Evolutionary conservation across 495 filamentous ascomycete genomes (phyloP), one percentile per base, ranked within the genome.

Genomic region (Daldinia decipiens): DNA sequence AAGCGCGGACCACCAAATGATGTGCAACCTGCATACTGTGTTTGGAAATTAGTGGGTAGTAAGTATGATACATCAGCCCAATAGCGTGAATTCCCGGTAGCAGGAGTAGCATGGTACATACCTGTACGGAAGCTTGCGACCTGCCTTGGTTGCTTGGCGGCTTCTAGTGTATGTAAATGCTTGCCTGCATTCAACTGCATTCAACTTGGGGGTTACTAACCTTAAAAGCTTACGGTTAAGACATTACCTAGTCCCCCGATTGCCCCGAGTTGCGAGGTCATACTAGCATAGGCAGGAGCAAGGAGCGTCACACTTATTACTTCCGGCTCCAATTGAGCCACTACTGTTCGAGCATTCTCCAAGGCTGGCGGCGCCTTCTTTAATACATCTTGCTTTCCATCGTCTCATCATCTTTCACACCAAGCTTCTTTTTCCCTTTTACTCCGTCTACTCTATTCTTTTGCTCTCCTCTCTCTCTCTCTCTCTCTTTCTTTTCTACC

Each of bases 51-150:
- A 50, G 53, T 65, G 74, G 67, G 39, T 26, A 36, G 11, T 4
- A 19, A 36, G 11, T 4, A 19, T 1, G 4, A 2, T 13, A 4
- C 4, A 27, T 3, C 27, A 17, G 0, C 9, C 74, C 68, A 74
- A 70, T 76, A 51, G 74, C 74, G 71, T 67, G 17, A 50, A 65
- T 59, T 74, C 52, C 74, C 74, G 74, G 40, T 11, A 53, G 38
- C 38, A 31, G 50, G 6, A 31, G 26, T 13, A 13, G 38, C 51
- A 66, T 11, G 40, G 53, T 65, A 65, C 56, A 39, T 65, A 65
- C 56, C 45, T 68, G 26, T 54, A 60, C 13, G 29, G 51, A 19
- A 34, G 53, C 43, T 21, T 47, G 43, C 43, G 43, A 21, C 43
- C 19, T 47, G 43, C 52, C 52, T 55, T 55, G 52, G 27, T 29